phyloP scores from a whole-genome alignment of 2,329 filamentous ascomycete species.

The Aureobasidium uvarum region DNA sequence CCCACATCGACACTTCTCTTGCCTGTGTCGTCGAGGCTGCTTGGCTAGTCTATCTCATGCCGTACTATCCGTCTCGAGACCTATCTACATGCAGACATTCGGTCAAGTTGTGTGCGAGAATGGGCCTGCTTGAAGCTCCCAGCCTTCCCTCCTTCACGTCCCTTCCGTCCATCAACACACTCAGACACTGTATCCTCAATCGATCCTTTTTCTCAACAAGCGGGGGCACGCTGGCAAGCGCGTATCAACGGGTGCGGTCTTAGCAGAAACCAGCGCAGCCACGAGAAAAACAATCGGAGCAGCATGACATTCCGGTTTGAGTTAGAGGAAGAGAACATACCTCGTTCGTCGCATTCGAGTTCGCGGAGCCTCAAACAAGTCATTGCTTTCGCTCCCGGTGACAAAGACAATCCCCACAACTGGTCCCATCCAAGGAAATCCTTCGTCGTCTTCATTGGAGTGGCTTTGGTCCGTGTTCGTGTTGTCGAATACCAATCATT shows the following conservation, averaged over 20 bases:
- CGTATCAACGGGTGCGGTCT: not conserved
- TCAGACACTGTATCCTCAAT: not conserved
- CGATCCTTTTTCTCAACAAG: not conserved
- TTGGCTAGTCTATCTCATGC: slow-evolving; percentile 6
- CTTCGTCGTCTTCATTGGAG: slow-evolving; percentile 50
- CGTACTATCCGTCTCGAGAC: slow-evolving; percentile 3
- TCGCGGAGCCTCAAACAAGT: slow-evolving; percentile 32
- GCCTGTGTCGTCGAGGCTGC: slow-evolving; percentile 3
- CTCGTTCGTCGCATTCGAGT: not conserved
- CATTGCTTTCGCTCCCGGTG: slow-evolving; percentile 42
- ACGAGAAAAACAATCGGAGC: not conserved
- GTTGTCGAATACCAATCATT: not conserved
- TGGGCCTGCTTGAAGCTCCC: not conserved
- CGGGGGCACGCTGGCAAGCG: not conserved
- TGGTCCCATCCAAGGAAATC: slow-evolving; percentile 44
- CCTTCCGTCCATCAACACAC: not conserved
- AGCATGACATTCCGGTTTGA: slow-evolving; percentile 6
- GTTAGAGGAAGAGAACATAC: not conserved
- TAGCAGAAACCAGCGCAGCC: not conserved
- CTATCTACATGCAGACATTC: not conserved
- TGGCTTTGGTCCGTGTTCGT: not conserved
- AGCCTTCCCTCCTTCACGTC: not conserved
- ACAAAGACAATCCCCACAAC: slow-evolving; percentile 31
- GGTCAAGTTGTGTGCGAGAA: not conserved
- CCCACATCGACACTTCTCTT: slow-evolving; percentile 18